Base-by-base conservation (phyloP, 805 yeast genomes). In the Lipomyces spencermartinsiae region DNA sequence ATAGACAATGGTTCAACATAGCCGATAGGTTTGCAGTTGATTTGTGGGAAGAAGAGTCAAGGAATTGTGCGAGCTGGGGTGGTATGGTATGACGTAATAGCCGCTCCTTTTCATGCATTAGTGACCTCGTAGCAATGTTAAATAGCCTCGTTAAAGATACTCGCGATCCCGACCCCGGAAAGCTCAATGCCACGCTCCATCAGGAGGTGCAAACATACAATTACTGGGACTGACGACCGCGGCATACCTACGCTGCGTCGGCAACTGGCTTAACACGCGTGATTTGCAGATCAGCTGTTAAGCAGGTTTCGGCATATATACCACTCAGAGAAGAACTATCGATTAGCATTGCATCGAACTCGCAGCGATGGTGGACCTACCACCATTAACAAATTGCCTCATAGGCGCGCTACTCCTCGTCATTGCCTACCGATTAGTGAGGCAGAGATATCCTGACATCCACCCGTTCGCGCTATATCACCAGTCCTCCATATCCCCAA, bases 401-500 rank as follows among this genome's bases (percentile, higher is more conserved):
- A 33, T 49, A 16, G 67, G 62, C 51, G 7, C 59, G 1, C 22
- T 59, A 4, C 16, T 66, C 31, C 64, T 54, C 9, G 43, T 75
- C 35, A 54, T 69, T 22, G 71, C 63, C 1, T 68, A 73, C 57
- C 64, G 67, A 25, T 73, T 57, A 64, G 63, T 73, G n/a, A 68
- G 54, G 56, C 73, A 70, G 53, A 68, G 65, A 56, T 73, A 63
- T 69, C 81, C 78, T 1, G 83, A 81, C 66, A 76, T 78, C 1
- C 80, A 80, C 60, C 78, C 77, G 7, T 63, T 72, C 51, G 74
- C 78, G 56, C 69, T 81, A 7, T 54, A 66, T 22, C 72, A 86
- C 72, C 97, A 93, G 77, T 84, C 96, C 1, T 82, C 87, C 25
- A 78, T 89, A 43, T 85, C 89, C 1, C 79, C 87, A 5, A 88